Percentiles rank a stretch among this genome's conserved stretches.
Conservation (phyloP, 2,329 filamentous ascomycete species). For the Colletotrichum ledebouriae region DNA sequence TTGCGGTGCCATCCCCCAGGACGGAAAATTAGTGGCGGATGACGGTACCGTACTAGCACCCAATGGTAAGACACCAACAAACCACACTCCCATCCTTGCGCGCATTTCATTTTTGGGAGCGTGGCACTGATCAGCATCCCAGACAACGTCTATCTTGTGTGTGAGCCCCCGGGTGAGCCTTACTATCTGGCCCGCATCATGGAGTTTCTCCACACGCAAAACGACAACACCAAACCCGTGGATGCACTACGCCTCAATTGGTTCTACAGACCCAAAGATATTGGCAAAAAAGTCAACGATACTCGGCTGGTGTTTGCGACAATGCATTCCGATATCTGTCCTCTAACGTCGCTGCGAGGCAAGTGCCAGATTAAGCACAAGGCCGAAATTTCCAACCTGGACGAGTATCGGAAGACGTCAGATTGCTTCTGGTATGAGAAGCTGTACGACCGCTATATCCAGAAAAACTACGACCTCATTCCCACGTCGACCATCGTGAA, state of each 20-base stretch:
- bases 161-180: constrained; percentile 96
- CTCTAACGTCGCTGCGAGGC: constrained; percentile 90
- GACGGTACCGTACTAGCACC: constrained; percentile 86
- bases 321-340: constrained; percentile 98
- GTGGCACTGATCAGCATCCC: constrained; percentile 48
- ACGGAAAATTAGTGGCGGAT: constrained; percentile 87
- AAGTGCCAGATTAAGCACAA: constrained; percentile 93
- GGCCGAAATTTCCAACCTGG: constrained; percentile 85
- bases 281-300: constrained; percentile 91
- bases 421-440: constrained; percentile 98
- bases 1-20: constrained; percentile 75
- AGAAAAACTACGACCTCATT: constrained; percentile 97
- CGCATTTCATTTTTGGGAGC: constrained; percentile 16
- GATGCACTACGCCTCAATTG: constrained; percentile 95
- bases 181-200: constrained; percentile 98
- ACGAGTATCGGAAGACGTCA: constrained; percentile 85
- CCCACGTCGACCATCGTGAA: constrained; percentile 94
- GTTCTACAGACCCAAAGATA: constrained; percentile 97
- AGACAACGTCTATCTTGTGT: constrained; percentile 94
- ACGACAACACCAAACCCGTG: constrained; percentile 79
- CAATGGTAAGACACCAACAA: constrained; percentile 77
- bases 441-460: constrained; percentile 97
- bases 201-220: constrained; percentile 92
- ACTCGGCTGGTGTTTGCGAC: constrained; percentile 93
- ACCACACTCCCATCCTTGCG: constrained; percentile 42